Base-by-base conservation (phyloP, 1,139 yeast genomes). In the Geotrichum cucujoidarum region DNA sequence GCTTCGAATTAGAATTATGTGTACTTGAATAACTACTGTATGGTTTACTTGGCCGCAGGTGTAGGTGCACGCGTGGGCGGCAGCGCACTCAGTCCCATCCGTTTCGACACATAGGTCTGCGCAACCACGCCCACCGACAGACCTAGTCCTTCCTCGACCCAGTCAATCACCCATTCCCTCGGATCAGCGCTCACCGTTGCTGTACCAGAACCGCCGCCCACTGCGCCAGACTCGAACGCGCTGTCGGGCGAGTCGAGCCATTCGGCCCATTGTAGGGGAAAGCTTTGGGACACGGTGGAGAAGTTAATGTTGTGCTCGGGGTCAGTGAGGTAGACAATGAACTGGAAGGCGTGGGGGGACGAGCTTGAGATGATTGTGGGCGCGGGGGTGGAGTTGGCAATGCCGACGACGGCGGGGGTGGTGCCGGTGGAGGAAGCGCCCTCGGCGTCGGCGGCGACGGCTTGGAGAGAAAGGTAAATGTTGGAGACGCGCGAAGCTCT, bases 91-190 rank as follows among this genome's bases (percentile, higher is more conserved):
- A 58, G 18, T 8, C 95, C 97, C 97, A 92, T 92, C 65, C 98
- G 77, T 65, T 80, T 83, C 46, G 90, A 80, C 38, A 92, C 95
- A 64, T 92, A 92, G 60, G 82, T 80, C 65, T 92, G 98, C 1
- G 97, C 95, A 33, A 87, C 71, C 1, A 87, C 83, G 8, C 96
- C 97, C 54, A 90, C 77, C 30, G 89, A 75, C 56, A 89, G 74
- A 29, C 81, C 80, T 49, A 92, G 72, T 0, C 95, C 95, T 57
- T 85, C 87, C 60, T 79, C 83, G 36, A 92, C 76, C 97, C 97
- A 90, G 52, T 80, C 92, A 46, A 78, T 75, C n/a, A 92, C 95
- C 98, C 98, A 92, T 55, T 87, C 95, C 46, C 88, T 75, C 11
- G 97, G 97, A 64, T 90, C 95, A 37, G 89, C 77, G 54, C 27